Evolutionary conservation across 768 basidiomycete genomes (phyloP), one percentile per base, ranked within the genome.

Genomic region (Boletus pseudopeckii): DNA sequence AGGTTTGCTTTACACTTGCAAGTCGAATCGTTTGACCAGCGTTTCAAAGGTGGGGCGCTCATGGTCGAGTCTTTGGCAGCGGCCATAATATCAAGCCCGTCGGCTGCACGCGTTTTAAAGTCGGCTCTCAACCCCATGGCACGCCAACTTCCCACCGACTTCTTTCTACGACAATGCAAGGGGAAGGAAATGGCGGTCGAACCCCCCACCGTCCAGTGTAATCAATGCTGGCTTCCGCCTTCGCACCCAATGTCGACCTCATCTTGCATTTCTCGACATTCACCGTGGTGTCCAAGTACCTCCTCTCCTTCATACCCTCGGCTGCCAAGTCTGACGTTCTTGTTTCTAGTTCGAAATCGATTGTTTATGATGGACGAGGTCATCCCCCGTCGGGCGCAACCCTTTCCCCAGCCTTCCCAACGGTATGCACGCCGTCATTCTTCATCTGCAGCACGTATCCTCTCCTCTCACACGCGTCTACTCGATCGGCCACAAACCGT

Each of bases 21-120:
- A n/a, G 10, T 39, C 50, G 22, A 2, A 26, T 18, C 14, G 17
- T 24, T 40, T 18, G 15, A 46, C 24, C 15, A 14, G 17, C 20
- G 13, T 24, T n/a, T 37, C 17, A 36, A 26, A 49, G 50, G 45
- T 32, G 41, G 45, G 64, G 58, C 68, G 71, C 72, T 71, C 74
- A 86, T 85, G 84, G 75, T 85, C 63, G 83, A 86, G 75, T 81
- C 82, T 64, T 71, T 86, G 59, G 77, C 79, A 53, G 75, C 79
- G 41, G 77, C 77, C 68, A 71, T 84, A 37, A 37, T 59, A 67
- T 80, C 69, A 76, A 75, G 68, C 52, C 56, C 67, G 38, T 56
- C 60, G 37, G 62, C 61, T 49, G 61, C 53, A 49, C 58, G 64
- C 55, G 45, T 68, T 48, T 62, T 68, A 40, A 69, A 59, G 54